Conservation (phyloP, 768 basidiomycete species). For the Phlegmacium glaucopus region DNA sequence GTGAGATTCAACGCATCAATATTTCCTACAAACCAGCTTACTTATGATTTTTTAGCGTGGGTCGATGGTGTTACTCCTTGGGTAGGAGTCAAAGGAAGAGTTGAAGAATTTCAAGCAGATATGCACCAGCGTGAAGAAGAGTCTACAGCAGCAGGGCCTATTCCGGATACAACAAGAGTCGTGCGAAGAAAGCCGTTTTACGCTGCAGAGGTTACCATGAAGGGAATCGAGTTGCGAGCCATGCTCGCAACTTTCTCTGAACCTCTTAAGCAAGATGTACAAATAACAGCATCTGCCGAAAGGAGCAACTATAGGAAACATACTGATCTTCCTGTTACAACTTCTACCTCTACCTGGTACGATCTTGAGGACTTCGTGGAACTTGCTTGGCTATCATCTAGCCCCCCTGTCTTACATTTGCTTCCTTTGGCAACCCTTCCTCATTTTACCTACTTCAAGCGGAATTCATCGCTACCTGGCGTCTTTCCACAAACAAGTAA, state of each 20-base stretch:
- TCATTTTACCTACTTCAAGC: slow-evolving; percentile 78
- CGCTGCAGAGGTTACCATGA: slow-evolving; percentile 80
- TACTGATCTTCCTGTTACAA: slow-evolving; percentile 39
- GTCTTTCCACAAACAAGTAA: slow-evolving; percentile 54
- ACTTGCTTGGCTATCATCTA: slow-evolving; percentile 57
- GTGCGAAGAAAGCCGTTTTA: slow-evolving; percentile 82
- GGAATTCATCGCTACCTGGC: slow-evolving; percentile 40
- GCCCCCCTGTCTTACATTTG: slow-evolving; percentile 59
- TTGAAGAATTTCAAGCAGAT: slow-evolving; percentile 82
- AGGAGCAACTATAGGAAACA: slow-evolving; percentile 48
- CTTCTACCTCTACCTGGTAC: slow-evolving; percentile 61
- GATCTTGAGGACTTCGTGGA: slow-evolving; percentile 84
- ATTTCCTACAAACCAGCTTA: slow-evolving; percentile 2
- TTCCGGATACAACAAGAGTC: slow-evolving; percentile 54
- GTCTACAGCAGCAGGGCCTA: slow-evolving; percentile 51
- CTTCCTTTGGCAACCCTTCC: slow-evolving; percentile 77
- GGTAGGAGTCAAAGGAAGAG: slow-evolving; percentile 82
- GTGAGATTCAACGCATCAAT: slow-evolving; percentile 25
- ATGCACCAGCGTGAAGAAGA: slow-evolving; percentile 92
- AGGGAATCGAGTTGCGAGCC: slow-evolving; percentile 71
- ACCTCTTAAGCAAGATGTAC: slow-evolving; percentile 58
- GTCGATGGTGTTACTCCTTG: slow-evolving; percentile 71
- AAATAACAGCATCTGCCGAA: slow-evolving; percentile 42
- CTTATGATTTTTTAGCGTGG: slow-evolving; percentile 52
- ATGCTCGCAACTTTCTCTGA: slow-evolving; percentile 77